Conservation (phyloP, 1,284 basidiomycete genomes). For the Tylopilus sp. region DNA sequence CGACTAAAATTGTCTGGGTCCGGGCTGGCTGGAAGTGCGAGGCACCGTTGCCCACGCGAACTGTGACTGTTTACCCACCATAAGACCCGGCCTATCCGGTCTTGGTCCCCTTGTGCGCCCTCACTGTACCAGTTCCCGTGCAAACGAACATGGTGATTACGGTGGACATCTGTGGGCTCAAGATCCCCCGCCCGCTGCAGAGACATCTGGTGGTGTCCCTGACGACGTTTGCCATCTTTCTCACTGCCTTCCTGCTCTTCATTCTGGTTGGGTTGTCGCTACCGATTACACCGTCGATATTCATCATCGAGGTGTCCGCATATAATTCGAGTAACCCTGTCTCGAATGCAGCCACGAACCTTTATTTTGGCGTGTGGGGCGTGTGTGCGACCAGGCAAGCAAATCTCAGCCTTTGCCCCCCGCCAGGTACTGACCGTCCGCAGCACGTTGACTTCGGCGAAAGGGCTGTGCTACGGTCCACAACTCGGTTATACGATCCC, state of each 20-base stretch:
- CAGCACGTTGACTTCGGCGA: constrained; percentile 15
- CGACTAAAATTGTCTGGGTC: constrained; percentile 5
- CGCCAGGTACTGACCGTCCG: neutral
- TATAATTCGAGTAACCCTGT: constrained; percentile 34
- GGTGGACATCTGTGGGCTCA: constrained; percentile 20
- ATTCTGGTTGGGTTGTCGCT: constrained; percentile 72
- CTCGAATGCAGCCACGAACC: constrained; percentile 56
- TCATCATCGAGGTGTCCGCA: constrained; percentile 59
- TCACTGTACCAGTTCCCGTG: neutral
- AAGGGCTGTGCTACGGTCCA: constrained; percentile 55
- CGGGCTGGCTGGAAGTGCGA: neutral
- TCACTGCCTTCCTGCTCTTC: constrained; percentile 64
- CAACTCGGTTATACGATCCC: constrained; percentile 56
- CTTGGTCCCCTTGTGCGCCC: neutral
- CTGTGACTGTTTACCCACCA: neutral
- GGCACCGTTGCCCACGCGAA: neutral
- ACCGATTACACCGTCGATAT: constrained; percentile 71
- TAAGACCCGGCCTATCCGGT: neutral
- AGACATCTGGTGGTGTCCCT: constrained; percentile 49
- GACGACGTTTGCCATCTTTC: constrained; percentile 45
- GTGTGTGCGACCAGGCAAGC: constrained; percentile 58
- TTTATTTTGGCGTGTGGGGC: constrained; percentile 77
- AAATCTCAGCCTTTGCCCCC: neutral
- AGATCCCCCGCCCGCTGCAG: constrained; percentile 39
- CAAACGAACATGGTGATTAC: constrained; percentile 16